These are phyloP conservation scores for Saccharomyces eubayanus DNA, from an alignment of 805 yeast species.

Conservation along the genomic window DNA sequence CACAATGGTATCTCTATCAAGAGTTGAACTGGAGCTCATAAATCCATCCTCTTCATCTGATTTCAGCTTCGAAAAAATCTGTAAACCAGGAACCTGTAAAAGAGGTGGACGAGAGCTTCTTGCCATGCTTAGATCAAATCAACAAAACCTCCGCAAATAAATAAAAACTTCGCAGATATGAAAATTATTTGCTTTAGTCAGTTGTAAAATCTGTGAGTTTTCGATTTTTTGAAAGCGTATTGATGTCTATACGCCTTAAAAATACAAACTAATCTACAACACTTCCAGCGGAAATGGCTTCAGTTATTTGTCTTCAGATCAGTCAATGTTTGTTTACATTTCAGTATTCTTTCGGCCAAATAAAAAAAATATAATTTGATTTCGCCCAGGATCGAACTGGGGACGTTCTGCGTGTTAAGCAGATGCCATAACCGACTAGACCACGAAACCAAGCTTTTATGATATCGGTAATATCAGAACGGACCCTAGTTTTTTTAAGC, in stretches of 20 bases:
- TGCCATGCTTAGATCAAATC: neutral
- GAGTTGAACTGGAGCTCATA: neutral
- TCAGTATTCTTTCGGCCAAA: neutral
- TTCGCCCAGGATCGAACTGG: constrained; percentile 99
- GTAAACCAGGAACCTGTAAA: constrained; percentile 10
- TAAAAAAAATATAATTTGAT: constrained; percentile 44
- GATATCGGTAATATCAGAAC: no score
- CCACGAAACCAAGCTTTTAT: constrained; percentile 73
- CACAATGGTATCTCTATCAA: neutral
- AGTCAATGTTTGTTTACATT: neutral
- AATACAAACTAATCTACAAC: no score
- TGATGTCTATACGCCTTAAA: no score
- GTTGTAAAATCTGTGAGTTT: no score
- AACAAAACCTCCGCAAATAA: neutral
- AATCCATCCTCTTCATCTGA: neutral
- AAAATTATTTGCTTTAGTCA: neutral
- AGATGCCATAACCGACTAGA: constrained; percentile 99
- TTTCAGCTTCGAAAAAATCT: constrained; percentile 5
- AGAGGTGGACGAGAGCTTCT: neutral
- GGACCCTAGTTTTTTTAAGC: no score
- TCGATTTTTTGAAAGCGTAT: no score
- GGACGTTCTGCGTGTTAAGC: constrained; percentile 99
- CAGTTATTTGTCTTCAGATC: neutral
- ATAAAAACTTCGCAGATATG: neutral
- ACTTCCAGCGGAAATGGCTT: no score